Conservation (phyloP, 441 rosid species). For the Corymbia calophylla region DNA sequence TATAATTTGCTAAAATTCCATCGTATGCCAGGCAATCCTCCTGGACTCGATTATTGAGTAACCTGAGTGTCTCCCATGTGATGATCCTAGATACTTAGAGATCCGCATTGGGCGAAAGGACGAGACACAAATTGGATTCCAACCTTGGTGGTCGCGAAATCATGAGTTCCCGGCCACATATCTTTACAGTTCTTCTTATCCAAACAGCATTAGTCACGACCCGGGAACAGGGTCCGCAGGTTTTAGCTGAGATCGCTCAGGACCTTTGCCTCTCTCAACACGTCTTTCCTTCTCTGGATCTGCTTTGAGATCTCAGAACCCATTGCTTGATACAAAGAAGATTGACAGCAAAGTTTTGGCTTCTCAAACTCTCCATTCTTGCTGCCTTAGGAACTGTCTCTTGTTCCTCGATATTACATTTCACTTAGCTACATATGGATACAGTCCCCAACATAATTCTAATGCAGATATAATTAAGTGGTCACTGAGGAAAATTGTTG, state of each 20-base stretch:
- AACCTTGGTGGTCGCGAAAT: constrained; percentile 83
- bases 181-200: constrained; percentile 80
- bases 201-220: constrained; percentile 47
- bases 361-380: not conserved
- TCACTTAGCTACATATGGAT: not conserved
- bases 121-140: constrained; percentile 58
- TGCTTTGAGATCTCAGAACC: constrained; percentile 65
- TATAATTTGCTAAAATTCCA: constrained; percentile 62
- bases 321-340: constrained; percentile 30
- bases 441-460: not conserved
- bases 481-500: not conserved
- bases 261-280: constrained; percentile 44
- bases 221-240: constrained; percentile 53
- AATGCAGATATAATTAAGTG: not conserved
- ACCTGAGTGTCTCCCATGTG: constrained; percentile 64
- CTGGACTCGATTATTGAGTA: constrained; percentile 66
- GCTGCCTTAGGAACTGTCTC: not conserved
- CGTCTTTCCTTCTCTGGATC: constrained; percentile 35
- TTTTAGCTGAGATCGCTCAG: constrained; percentile 34
- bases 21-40: constrained; percentile 73
- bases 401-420: not conserved
- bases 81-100: constrained; percentile 63
- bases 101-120: constrained; percentile 88
- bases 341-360: not conserved
- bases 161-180: constrained; percentile 97